These are phyloP conservation scores for Tylopilus balloui DNA, from an alignment of 768 basidiomycete genomes.

Conservation along the genomic window DNA sequence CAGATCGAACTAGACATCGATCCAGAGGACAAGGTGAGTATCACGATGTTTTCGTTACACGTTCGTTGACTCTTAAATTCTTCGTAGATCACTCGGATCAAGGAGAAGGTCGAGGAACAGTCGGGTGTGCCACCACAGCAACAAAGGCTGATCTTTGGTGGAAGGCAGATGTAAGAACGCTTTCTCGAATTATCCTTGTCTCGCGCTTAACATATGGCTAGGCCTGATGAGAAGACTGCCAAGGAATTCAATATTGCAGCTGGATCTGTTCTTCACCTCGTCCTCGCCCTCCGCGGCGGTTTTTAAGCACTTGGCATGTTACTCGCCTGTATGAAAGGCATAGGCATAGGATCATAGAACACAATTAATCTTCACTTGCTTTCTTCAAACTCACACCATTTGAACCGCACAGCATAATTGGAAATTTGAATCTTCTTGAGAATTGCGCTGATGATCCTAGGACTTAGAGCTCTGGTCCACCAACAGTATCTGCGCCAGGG, in stretches of 20 bases:
- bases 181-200: neutral
- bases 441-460: slow-evolving; percentile 6
- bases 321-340: slow-evolving; percentile 14
- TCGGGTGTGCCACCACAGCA: slow-evolving; percentile 96
- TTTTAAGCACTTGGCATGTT: slow-evolving; percentile 32
- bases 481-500: slow-evolving; percentile 80
- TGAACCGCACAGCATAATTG: neutral
- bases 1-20: slow-evolving; percentile 97
- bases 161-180: slow-evolving; percentile 80
- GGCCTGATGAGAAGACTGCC: slow-evolving; percentile 89
- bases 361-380: slow-evolving; percentile 25
- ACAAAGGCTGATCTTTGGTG: slow-evolving; percentile 89
- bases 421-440: slow-evolving; percentile 1
- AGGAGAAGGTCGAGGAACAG: slow-evolving; percentile 98
- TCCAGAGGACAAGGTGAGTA: slow-evolving; percentile 72
- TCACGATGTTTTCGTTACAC: neutral
- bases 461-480: slow-evolving; percentile 36
- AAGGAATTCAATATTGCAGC: slow-evolving; percentile 78
- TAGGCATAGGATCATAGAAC: slow-evolving; percentile 27
- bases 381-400: slow-evolving; percentile 2
- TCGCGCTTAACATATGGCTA: slow-evolving; percentile 28
- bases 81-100: slow-evolving; percentile 81
- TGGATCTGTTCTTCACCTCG: slow-evolving; percentile 88
- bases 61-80: neutral
- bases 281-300: slow-evolving; percentile 93